Evolutionary conservation across 73 alveolate genomes (phyloP).

Genomic region (Paramecium caudatum): DNA sequence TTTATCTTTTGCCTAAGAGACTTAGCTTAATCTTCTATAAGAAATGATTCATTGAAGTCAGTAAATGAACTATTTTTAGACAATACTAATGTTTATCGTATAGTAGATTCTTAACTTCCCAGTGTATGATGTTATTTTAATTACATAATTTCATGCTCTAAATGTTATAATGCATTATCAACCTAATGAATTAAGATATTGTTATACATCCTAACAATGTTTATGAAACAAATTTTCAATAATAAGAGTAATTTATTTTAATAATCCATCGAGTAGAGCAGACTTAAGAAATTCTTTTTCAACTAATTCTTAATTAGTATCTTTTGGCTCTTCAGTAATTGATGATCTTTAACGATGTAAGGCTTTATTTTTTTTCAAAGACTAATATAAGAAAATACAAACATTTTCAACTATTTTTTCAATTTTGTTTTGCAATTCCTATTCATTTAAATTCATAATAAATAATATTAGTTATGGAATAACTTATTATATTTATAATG

Average conservation of each 20-base stretch:
- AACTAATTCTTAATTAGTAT: background rate
- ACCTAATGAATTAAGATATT: background rate
- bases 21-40: background rate
- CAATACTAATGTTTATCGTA: background rate
- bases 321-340: background rate
- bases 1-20: background rate
- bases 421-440: background rate
- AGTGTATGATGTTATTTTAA: background rate
- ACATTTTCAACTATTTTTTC: background rate
- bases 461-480: too few relatives aligned
- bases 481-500: too few relatives aligned
- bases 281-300: background rate
- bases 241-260: background rate
- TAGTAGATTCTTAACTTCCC: background rate
- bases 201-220: background rate
- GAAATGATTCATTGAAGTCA: slow-evolving; percentile 19
- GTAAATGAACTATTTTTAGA: slow-evolving; percentile 29
- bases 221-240: background rate
- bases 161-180: background rate
- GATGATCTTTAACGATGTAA: slow-evolving; percentile 6
- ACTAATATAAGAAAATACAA: background rate
- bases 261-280: background rate
- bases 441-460: background rate
- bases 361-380: background rate
- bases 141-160: background rate